Percentiles rank a stretch among this genome's conserved stretches.
These are phyloP conservation scores for Dictyostelium brefeldianum DNA, from an alignment of 78 protist species.

Conservation along the genomic window DNA sequence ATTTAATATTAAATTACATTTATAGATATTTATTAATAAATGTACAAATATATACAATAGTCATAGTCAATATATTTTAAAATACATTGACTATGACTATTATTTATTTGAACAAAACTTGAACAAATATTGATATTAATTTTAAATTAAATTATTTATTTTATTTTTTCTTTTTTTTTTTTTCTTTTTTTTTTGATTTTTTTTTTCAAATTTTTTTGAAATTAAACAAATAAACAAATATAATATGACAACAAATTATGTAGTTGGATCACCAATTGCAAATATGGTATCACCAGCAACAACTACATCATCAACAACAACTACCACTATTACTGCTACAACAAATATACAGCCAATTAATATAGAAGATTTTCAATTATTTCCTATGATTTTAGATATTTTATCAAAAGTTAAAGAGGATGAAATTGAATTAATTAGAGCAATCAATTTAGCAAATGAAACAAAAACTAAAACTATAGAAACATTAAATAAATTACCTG, in stretches of 20 bases:
- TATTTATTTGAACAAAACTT: no score
- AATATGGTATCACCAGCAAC: neutral
- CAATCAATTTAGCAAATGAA: conserved; percentile 50
- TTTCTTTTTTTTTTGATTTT: neutral
- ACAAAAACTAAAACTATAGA: neutral
- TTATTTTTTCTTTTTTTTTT: neutral
- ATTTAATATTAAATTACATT: no score
- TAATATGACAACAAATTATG: conserved; percentile 1
- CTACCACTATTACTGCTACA: neutral
- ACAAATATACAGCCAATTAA: neutral
- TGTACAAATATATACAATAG: no score
- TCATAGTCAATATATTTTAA: no score
- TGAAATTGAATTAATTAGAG: conserved; percentile 61
- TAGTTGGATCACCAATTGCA: neutral
- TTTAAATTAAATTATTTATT: neutral
- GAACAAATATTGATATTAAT: no score
- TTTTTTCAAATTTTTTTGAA: neutral
- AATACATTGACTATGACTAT: no score
- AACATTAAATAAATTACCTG: conserved; percentile 35
- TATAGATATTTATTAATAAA: no score
- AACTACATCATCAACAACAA: neutral
- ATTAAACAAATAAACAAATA: neutral
- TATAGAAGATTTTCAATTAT: conserved; percentile 61
- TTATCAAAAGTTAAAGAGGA: conserved; percentile 66
- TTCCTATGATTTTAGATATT: conserved; percentile 58